Evolutionary conservation across 2,329 filamentous ascomycete species (phyloP).

Genomic region (Cladosporium sp.): DNA sequence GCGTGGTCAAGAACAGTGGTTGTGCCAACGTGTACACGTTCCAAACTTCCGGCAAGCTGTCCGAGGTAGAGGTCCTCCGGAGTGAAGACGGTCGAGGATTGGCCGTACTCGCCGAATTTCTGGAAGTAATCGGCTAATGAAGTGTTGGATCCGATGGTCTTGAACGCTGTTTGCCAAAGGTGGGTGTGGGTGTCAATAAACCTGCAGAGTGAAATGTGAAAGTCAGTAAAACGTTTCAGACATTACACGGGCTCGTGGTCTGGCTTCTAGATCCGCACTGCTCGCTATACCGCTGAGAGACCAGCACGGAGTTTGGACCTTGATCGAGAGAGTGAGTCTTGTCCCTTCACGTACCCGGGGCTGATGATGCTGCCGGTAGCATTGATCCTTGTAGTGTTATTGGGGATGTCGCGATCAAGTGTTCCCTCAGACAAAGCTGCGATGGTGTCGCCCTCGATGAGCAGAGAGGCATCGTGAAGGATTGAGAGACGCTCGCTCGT

Average conservation of each 20-base stretch:
- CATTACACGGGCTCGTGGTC: no score
- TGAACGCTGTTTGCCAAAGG: slow-evolving; percentile 57
- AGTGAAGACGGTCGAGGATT: slow-evolving; percentile 35
- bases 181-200: slow-evolving; percentile 59
- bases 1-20: slow-evolving; percentile 46
- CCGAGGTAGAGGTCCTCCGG: slow-evolving; percentile 51
- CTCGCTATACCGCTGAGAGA: no score
- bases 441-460: slow-evolving; percentile 44
- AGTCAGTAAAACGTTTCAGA: no score
- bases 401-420: slow-evolving; percentile 27
- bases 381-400: slow-evolving; percentile 47
- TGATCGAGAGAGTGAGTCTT: no score
- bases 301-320: no score
- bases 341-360: slow-evolving; percentile 39
- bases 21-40: slow-evolving; percentile 45
- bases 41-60: slow-evolving; percentile 43
- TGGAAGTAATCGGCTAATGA: slow-evolving; percentile 52
- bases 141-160: slow-evolving; percentile 55
- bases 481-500: slow-evolving; percentile 38
- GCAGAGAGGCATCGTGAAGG: slow-evolving; percentile 44
- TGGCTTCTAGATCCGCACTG: no score
- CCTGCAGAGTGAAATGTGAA: no score
- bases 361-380: slow-evolving; percentile 54
- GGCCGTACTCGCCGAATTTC: slow-evolving; percentile 41
- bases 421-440: slow-evolving; percentile 33